Percentiles rank a stretch among this genome's conserved stretches.
phyloP scores from a whole-genome alignment of 768 basidiomycete species.

The Mycena galopus region DNA sequence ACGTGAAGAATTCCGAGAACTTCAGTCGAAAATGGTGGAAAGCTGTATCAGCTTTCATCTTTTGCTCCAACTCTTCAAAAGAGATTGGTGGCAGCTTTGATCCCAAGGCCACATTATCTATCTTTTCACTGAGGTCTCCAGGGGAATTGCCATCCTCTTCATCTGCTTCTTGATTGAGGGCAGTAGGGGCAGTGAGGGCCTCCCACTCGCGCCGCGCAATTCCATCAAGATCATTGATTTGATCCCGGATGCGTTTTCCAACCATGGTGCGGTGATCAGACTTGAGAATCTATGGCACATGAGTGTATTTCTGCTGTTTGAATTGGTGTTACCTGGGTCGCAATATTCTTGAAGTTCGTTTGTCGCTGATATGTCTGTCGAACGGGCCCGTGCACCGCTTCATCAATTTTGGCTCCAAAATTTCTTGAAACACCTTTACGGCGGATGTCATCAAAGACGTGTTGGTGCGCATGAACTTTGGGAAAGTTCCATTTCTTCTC shows the following conservation, averaged over 20 bases:
- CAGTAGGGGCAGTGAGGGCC: too few species aligned
- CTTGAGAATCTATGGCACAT: conserved; percentile 34
- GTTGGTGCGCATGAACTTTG: neutral
- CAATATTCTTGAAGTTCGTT: conserved; percentile 52
- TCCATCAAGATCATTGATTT: conserved; percentile 24
- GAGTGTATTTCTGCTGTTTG: too few species aligned
- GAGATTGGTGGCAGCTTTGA: neutral
- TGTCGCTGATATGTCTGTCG: conserved; percentile 42
- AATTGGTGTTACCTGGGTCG: conserved; percentile 43
- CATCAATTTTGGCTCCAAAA: conserved; percentile 31
- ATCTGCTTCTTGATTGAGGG: neutral
- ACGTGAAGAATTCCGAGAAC: conserved; percentile 14
- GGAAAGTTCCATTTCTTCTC: neutral
- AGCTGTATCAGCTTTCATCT: neutral
- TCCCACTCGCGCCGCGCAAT: neutral
- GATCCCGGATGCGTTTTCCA: conserved; percentile 30
- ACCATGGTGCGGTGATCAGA: conserved; percentile 35
- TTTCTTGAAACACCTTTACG: neutral
- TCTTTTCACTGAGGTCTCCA: neutral
- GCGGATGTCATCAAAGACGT: neutral
- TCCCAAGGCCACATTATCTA: conserved; percentile 23
- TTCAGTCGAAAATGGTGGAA: conserved; percentile 24
- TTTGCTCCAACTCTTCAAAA: conserved; percentile 17
- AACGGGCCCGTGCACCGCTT: conserved; percentile 45
- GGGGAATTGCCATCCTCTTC: neutral